Base-by-base conservation (phyloP, 495 filamentous ascomycete species). In the Glarea lozoyensis region DNA sequence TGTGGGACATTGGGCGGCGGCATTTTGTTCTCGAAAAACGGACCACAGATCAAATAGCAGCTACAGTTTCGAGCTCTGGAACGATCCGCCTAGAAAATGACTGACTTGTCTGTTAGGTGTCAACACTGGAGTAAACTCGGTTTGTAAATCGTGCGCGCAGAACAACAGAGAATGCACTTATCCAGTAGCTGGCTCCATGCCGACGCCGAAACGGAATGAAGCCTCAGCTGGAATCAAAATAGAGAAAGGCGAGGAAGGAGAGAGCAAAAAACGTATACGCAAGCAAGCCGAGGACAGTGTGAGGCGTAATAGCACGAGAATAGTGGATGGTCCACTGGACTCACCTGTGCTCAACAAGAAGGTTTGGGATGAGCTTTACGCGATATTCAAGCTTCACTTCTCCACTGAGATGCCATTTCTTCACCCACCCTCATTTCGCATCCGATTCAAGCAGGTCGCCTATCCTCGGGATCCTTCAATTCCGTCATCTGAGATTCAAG, bases 381-480 rank as follows among this genome's bases (percentile, higher is more conserved):
- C 88, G 47, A 74, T 86, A 36, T 94, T 86, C 59, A 79, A 88
- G 61, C 68, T 84, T 12, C 84, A 94, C 59, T 90, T 82, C 56
- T 82, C 83, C 0, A 81, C 86, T 0, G 78, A 89, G 37, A 69
- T 94, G 36, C 85, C 87, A 2, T 94, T 94, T 57, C 66, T 94
- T 13, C 84, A 92, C 52, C 70, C 84, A 11, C 79, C 83, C 1
- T 86, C 82, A 0, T 82, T 93, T 53, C 81, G 82, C 55, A 65
- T 74, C 52, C 70, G 24, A 53, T 65, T 40, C 44, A 63, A 33
- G 60, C 62, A 36, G 61, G 65, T 42, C 46, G 37, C 48, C 1
- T 56, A 42, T 21, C 53, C 53, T 0, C 19, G 49, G 31, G 54
- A 53, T 36, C 46, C 22, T 42, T 52, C 36, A 39, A 54, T 35